Evolutionary conservation across 2,329 filamentous ascomycete species (phyloP).

Genomic region (Dothistroma septosporum): DNA sequence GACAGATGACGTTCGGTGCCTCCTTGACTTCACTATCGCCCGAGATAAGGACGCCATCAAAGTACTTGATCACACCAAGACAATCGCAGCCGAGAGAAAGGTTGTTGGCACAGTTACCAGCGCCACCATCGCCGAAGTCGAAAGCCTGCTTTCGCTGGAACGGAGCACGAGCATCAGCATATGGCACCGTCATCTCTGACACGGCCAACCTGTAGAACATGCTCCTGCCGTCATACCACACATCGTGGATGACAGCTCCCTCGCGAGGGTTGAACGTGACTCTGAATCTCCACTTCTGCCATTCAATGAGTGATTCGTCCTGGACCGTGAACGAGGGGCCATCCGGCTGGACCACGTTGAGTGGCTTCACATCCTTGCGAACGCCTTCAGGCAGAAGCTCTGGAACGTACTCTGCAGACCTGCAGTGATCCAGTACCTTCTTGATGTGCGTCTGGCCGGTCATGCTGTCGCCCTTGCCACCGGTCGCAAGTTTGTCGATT

Average conservation of each 20-base stretch:
- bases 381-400: slow-evolving; percentile 39
- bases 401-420: slow-evolving; percentile 47
- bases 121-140: slow-evolving; percentile 66
- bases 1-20: slow-evolving; percentile 60
- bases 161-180: slow-evolving; percentile 61
- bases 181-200: slow-evolving; percentile 58
- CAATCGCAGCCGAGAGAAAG: slow-evolving; percentile 65
- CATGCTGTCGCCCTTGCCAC: slow-evolving; percentile 26
- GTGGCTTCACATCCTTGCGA: slow-evolving; percentile 55
- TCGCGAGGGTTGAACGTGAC: slow-evolving; percentile 67
- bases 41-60: slow-evolving; percentile 55
- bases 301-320: slow-evolving; percentile 43
- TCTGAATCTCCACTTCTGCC: slow-evolving; percentile 56
- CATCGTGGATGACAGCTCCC: slow-evolving; percentile 65
- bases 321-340: slow-evolving; percentile 61
- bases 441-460: slow-evolving; percentile 40
- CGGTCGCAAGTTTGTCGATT: slow-evolving; percentile 33
- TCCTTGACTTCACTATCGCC: slow-evolving; percentile 52
- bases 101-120: slow-evolving; percentile 64
- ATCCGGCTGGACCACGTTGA: slow-evolving; percentile 67
- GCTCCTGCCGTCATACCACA: slow-evolving; percentile 62
- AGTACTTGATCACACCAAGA: slow-evolving; percentile 54
- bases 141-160: slow-evolving; percentile 69
- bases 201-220: slow-evolving; percentile 64
- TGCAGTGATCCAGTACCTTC: slow-evolving; percentile 47